These are phyloP conservation scores for Lophiostoma macrostomum DNA, from an alignment of 495 filamentous ascomycete genomes.

Conservation along the genomic window DNA sequence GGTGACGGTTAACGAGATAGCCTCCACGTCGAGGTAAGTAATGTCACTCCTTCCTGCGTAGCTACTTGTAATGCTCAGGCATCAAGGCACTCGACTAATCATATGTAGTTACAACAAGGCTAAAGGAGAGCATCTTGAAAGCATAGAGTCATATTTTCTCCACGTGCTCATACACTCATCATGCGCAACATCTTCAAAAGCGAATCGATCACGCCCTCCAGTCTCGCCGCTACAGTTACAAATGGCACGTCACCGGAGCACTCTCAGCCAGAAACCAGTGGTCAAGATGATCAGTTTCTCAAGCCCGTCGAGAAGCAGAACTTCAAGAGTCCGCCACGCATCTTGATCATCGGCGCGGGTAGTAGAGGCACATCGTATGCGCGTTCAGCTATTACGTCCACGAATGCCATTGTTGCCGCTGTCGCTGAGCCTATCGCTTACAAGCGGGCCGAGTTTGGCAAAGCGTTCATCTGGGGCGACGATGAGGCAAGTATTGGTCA, in stretches of 20 bases:
- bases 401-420: conserved; percentile 47
- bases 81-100: no score
- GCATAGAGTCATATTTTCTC: no score
- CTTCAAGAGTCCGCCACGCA: conserved; percentile 30
- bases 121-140: no score
- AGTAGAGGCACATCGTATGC: conserved; percentile 78
- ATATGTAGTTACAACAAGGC: no score
- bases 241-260: not conserved
- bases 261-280: not conserved
- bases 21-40: no score
- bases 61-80: no score
- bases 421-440: conserved; percentile 79
- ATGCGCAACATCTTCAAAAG: conserved; percentile 17
- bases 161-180: not conserved
- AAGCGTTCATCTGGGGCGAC: conserved; percentile 64
- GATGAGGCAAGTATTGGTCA: conserved; percentile 50
- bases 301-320: conserved; percentile 4
- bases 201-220: not conserved
- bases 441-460: conserved; percentile 67
- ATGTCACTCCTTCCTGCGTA: no score
- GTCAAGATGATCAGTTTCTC: conserved; percentile 1
- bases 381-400: conserved; percentile 40
- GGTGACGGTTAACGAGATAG: no score
- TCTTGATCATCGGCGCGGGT: conserved; percentile 85
- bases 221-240: not conserved